Evolutionary conservation across 2,329 filamentous ascomycete species (phyloP), one percentile per base, ranked within the genome.

Genomic region (Xylariaceae sp.): DNA sequence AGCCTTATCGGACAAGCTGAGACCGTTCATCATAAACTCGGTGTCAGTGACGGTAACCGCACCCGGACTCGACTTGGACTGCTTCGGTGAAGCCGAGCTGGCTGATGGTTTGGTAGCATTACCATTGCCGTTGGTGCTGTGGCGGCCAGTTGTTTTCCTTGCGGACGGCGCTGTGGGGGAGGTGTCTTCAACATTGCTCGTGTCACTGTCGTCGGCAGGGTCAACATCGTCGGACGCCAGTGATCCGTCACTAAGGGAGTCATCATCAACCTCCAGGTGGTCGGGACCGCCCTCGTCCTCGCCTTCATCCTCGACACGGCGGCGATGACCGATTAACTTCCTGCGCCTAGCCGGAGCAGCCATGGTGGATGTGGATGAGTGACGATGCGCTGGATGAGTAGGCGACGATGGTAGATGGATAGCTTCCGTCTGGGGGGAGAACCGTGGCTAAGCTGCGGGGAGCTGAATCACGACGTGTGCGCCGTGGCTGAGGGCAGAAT

Each of bases 241-340:
- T 49, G 83, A 86, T 57, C 79, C 82, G 52, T 86, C 83, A 56
- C 78, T 83, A 58, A 83, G 67, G 45, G 83, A 86, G 65, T 86
- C 83, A 58, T 86, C 82, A 58, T 85, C 82, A 36, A 80, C 66
- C 43, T 85, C 82, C 50, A 77, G 70, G 46, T 72, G 70, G 52
- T 81, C 79, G 45, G 69, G 73, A 52, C 75, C 76, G 57, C 73
- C 78, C 56, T 87, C 84, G 57, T 87, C 85, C 61, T 87, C 85
- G 59, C 78, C 84, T 65, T 88, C 85, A 62, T 88, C 84, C 68
- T 84, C 83, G 58, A 83, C 77, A 60, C 84, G 81, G 66, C 85
- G 82, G 63, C 85, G 81, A 60, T 81, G 81, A 65, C 82, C 82
- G 68, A 86, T 79, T 61, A 82, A 68, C 70, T 83, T 85, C 71